Evolutionary conservation across 2,329 filamentous ascomycete genomes (phyloP), one percentile per base, ranked within the genome.

Genomic region (Xylariomycetidae sp.): DNA sequence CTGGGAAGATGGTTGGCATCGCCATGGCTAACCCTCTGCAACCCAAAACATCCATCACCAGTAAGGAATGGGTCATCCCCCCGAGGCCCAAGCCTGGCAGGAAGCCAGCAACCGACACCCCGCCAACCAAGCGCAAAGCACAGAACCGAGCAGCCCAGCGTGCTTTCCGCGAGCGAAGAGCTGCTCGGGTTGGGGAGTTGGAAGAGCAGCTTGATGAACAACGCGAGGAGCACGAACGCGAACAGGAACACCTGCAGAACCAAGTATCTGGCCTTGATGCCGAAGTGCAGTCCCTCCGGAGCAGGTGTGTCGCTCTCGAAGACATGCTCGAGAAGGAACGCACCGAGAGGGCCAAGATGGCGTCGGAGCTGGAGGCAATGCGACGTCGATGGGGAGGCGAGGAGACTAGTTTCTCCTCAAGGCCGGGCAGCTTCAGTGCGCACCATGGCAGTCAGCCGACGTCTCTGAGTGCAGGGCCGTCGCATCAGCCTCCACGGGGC

Each of bases 71-170:
- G 85, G 73, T 90, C 16, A 79, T 92, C 27, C 85, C 85, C 16
- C 85, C 85, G 18, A 74, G 85, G 40, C 85, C 85, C 29, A 90
- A 89, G 68, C 90, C 92, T 15, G 90, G 90, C 30, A 79, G 90
- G 48, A 96, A 96, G 70, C 89, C 90, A 3, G 86, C 87, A 29
- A 93, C 86, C 22, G 89, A 95, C 55, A 93, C 89, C 32, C 88
- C 89, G 10, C 85, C 85, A 2, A 94, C 88, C 26, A 94, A 94
- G 65, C 79, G 92, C 46, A 93, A 95, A 67, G 85, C 86, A 2
- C 92, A 96, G 64, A 96, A 96, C 59, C 76, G 92, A 39, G 85
- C 86, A 29, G 90, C 90, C 3, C 90, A 96, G 64, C 72, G 90
- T 38, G 86, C 85, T 1, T 96, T 96, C 60, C 76, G 90, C 20